Evolutionary conservation across 495 filamentous ascomycete genomes (phyloP).

Genomic region (Xylaria telfairii): DNA sequence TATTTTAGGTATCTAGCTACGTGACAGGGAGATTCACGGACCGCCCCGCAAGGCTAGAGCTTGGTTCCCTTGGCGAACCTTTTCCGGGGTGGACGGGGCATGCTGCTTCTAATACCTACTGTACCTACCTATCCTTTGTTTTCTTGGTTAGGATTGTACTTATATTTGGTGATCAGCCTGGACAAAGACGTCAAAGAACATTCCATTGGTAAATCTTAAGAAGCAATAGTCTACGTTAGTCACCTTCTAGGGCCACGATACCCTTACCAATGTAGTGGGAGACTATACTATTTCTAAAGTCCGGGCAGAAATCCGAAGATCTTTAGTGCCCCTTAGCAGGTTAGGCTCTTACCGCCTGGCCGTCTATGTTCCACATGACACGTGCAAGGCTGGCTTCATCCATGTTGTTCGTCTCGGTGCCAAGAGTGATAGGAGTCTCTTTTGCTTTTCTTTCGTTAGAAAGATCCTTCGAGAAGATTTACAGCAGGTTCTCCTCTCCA

Average conservation of each 20-base stretch:
- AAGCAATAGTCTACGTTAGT: background rate
- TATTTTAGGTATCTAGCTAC: background rate
- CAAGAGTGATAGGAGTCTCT: background rate
- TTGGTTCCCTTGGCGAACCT: background rate
- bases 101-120: background rate
- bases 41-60: conserved; percentile 8
- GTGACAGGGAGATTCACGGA: background rate
- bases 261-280: background rate
- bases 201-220: background rate
- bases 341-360: conserved; percentile 14
- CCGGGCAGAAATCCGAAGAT: background rate
- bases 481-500: too few relatives aligned
- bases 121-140: background rate
- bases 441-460: background rate
- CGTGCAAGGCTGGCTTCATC: conserved; percentile 22
- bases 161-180: background rate
- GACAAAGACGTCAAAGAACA: background rate
- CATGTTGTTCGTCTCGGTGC: conserved; percentile 19
- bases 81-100: background rate
- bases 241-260: background rate
- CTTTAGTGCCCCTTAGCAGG: conserved; percentile 18
- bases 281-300: conserved; percentile 3
- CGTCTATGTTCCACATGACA: conserved; percentile 12
- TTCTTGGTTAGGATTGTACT: background rate
- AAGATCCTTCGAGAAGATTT: background rate